Conservation (phyloP, 2,329 filamentous ascomycete species). For the Hymenotorrendiella dingleyae region DNA sequence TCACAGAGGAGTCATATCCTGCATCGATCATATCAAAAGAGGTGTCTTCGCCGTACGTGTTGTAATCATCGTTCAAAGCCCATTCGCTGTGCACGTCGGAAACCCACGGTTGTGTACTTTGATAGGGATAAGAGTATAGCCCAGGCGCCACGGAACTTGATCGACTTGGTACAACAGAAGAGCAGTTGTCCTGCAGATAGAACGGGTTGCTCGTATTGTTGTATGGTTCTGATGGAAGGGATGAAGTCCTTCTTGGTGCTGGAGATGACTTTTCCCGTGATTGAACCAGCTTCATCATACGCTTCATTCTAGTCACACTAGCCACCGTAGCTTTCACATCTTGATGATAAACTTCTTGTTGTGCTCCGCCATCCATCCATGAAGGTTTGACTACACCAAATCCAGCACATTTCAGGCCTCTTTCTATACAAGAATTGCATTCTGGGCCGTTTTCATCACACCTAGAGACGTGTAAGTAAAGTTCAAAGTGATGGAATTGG, state of each 20-base stretch:
- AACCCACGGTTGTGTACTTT: slow-evolving; percentile 1
- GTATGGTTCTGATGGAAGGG: slow-evolving; percentile 4
- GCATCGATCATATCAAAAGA: background rate
- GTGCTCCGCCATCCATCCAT: slow-evolving; percentile 11
- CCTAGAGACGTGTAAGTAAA: slow-evolving; percentile 1
- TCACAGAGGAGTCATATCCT: background rate
- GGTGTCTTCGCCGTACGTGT: background rate
- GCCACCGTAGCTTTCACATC: slow-evolving; percentile 9
- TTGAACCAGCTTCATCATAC: slow-evolving; percentile 9
- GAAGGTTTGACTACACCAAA: slow-evolving; percentile 6
- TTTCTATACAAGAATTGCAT: slow-evolving; percentile 4
- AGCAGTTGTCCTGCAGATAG: slow-evolving; percentile 1
- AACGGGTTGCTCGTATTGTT: slow-evolving; percentile 1
- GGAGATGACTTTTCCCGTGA: slow-evolving; percentile 8
- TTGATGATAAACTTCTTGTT: slow-evolving; percentile 8
- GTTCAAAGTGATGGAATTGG: background rate
- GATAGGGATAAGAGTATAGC: background rate
- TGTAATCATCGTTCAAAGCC: background rate
- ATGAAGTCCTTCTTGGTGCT: slow-evolving; percentile 1
- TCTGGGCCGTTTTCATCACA: slow-evolving; percentile 8
- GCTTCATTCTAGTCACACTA: slow-evolving; percentile 8
- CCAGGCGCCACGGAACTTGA: slow-evolving; percentile 3
- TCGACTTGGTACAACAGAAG: slow-evolving; percentile 4
- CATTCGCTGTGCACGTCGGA: slow-evolving; percentile 2
- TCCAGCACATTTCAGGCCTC: slow-evolving; percentile 7